Conservation (phyloP, 2,329 filamentous ascomycete species). For the Calonectria ilicicola region DNA sequence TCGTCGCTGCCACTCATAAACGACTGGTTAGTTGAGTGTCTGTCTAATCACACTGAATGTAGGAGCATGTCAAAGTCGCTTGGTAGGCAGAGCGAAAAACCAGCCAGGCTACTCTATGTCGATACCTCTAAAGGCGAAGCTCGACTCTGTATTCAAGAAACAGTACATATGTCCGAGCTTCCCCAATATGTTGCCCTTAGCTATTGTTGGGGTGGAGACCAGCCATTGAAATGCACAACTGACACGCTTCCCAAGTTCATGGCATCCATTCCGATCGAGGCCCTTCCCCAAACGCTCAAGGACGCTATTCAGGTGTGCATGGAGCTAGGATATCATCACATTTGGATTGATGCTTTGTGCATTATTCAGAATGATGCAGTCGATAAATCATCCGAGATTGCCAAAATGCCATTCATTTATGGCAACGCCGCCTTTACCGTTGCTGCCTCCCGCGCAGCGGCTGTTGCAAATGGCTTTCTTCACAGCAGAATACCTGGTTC, state of each 20-base stretch:
- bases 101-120: not conserved
- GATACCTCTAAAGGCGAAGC: not conserved
- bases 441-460: not conserved
- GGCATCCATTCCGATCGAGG: not conserved
- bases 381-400: conserved; percentile 1
- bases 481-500: not conserved
- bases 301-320: not conserved
- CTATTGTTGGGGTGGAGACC: conserved; percentile 10
- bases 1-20: not conserved
- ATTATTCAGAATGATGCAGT: not conserved
- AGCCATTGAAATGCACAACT: conserved; percentile 3
- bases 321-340: not conserved
- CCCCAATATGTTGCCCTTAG: conserved; percentile 3
- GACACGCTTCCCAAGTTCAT: not conserved
- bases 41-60: not conserved
- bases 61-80: not conserved
- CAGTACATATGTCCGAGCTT: not conserved
- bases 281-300: conserved; percentile 1
- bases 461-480: not conserved
- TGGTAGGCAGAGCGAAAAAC: not conserved
- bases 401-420: conserved; percentile 6
- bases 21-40: not conserved
- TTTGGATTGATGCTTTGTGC: not conserved
- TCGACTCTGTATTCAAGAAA: not conserved
- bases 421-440: not conserved